phyloP scores from a whole-genome alignment of 1,284 basidiomycete genomes.

The Naganishia liquefaciens region DNA sequence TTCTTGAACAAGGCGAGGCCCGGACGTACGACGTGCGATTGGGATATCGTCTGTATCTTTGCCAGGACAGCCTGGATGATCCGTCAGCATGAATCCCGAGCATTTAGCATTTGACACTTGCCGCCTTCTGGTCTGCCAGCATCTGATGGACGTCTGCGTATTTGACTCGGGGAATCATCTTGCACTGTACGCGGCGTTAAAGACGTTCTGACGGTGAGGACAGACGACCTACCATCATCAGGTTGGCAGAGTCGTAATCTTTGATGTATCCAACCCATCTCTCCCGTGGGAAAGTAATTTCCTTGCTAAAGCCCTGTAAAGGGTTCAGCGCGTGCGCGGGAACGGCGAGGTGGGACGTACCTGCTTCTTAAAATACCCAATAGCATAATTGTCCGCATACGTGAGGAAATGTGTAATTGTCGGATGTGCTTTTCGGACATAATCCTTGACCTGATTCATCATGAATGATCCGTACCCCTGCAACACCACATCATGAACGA shows the following conservation, averaged over 20 bases:
- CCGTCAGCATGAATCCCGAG: too few species aligned
- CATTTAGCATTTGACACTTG: slow-evolving; percentile 37
- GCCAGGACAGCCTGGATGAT: slow-evolving; percentile 67
- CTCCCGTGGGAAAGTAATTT: slow-evolving; percentile 85
- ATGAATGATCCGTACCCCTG: slow-evolving; percentile 97
- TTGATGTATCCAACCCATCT: slow-evolving; percentile 99
- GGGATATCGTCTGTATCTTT: slow-evolving; percentile 86
- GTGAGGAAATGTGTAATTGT: slow-evolving; percentile 92
- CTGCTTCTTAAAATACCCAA: slow-evolving; percentile 99
- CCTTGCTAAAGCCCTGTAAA: slow-evolving; percentile 82
- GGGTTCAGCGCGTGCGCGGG: not conserved
- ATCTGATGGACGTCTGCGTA: slow-evolving; percentile 82
- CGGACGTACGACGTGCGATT: slow-evolving; percentile 79
- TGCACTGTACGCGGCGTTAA: slow-evolving; percentile 60
- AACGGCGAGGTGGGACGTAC: slow-evolving; percentile 35
- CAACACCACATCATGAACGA: slow-evolving; percentile 4
- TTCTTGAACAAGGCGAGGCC: slow-evolving; percentile 77
- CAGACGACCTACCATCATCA: slow-evolving; percentile 72
- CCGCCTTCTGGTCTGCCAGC: slow-evolving; percentile 78
- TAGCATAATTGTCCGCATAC: slow-evolving; percentile 98
- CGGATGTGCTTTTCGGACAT: slow-evolving; percentile 76
- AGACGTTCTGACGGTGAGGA: not conserved
- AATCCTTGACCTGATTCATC: slow-evolving; percentile 98
- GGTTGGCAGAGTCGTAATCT: slow-evolving; percentile 99
- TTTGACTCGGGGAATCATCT: slow-evolving; percentile 85